These are phyloP conservation scores for Gossypium rotundifolium DNA, from an alignment of 345 rosid species.

Conservation along the genomic window DNA sequence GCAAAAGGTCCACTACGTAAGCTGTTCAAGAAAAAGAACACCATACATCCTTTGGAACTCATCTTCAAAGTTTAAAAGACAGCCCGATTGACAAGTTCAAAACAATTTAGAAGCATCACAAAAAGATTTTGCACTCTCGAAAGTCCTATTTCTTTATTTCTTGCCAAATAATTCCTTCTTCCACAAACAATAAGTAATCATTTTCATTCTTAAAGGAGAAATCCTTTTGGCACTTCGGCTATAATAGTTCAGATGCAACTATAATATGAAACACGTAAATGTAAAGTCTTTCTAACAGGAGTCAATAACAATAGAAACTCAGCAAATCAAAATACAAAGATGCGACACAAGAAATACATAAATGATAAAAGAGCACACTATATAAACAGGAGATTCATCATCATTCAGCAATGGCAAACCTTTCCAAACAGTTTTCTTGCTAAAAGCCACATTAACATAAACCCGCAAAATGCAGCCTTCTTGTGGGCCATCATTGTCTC, in stretches of 20 bases:
- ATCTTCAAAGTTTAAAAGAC: not conserved
- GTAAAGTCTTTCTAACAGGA: not conserved
- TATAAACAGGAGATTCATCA: not conserved
- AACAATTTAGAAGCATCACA: not conserved
- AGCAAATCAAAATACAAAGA: not conserved
- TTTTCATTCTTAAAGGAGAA: not conserved
- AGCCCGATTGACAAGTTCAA: not conserved
- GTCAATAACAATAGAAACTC: not conserved
- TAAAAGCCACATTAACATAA: conserved; percentile 73
- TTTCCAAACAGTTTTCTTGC: conserved; percentile 87
- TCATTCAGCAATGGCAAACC: conserved; percentile 38
- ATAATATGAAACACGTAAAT: not conserved
- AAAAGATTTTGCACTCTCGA: not conserved
- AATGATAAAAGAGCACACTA: not conserved
- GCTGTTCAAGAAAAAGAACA: not conserved
- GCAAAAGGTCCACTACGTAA: not conserved
- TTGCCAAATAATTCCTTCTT: conserved; percentile 13
- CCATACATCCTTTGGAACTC: not conserved
- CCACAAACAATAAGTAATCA: not conserved
- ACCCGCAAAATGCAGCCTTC: conserved; percentile 65
- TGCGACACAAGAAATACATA: not conserved
- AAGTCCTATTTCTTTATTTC: not conserved
- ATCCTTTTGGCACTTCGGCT: not conserved
- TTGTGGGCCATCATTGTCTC: conserved; percentile 42
- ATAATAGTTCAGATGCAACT: not conserved